phyloP scores from a whole-genome alignment of 2,329 filamentous ascomycete genomes.

The Aspergillus costaricaensis region DNA sequence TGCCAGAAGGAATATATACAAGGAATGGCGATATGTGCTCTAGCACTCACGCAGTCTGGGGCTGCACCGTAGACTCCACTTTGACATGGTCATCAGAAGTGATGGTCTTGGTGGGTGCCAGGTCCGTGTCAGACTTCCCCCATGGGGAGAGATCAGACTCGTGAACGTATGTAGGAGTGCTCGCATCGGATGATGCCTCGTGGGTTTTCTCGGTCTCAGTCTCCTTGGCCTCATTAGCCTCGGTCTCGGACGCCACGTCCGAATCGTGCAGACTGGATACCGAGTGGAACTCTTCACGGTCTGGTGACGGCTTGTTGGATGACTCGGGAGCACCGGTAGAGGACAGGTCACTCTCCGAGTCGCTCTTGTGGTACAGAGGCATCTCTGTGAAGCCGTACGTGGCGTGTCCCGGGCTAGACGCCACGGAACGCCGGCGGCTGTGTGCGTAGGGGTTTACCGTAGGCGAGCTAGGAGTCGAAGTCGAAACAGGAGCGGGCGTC shows the following conservation, averaged over 20 bases:
- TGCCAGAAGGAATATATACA: constrained; percentile 11
- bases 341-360: constrained; percentile 17
- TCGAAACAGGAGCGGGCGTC: constrained; percentile 24
- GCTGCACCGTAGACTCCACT: not conserved
- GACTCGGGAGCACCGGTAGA: constrained; percentile 15
- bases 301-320: constrained; percentile 19
- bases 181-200: not conserved
- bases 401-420: constrained; percentile 27
- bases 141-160: not conserved
- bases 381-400: constrained; percentile 22
- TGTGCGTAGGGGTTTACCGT: constrained; percentile 28
- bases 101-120: not conserved
- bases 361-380: constrained; percentile 14
- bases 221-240: constrained; percentile 1
- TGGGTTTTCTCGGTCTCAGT: constrained; percentile 17
- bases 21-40: not conserved
- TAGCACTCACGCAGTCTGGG: not conserved
- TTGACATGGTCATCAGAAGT: constrained; percentile 1
- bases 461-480: constrained; percentile 27
- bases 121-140: not conserved
- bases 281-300: constrained; percentile 47
- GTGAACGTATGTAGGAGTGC: not conserved
- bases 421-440: constrained; percentile 23
- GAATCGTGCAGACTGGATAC: constrained; percentile 39
- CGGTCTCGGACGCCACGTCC: constrained; percentile 17